Conservation (phyloP, 805 yeast species). For the Ogataea pini region DNA sequence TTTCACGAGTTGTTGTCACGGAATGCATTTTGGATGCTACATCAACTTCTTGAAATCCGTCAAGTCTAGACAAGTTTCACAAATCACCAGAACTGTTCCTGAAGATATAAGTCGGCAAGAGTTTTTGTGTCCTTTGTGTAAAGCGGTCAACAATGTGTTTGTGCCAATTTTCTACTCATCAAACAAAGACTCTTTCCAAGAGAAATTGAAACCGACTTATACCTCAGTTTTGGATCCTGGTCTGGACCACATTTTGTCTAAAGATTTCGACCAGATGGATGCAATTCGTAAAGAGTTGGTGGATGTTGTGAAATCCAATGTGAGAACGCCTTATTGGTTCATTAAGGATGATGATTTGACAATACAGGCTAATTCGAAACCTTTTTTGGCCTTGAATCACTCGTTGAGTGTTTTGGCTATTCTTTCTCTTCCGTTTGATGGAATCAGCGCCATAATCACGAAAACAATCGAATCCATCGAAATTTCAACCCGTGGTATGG, state of each 20-base stretch:
- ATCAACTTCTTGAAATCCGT: conserved; percentile 60
- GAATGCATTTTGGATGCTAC: conserved; percentile 84
- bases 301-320: conserved; percentile 21
- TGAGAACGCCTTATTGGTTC: conserved; percentile 33
- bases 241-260: conserved; percentile 10
- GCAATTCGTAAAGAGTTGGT: conserved; percentile 25
- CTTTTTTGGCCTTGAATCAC: conserved; percentile 29
- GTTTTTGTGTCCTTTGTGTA: conserved; percentile 88
- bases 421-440: conserved; percentile 34
- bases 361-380: conserved; percentile 20
- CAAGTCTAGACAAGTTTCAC: conserved; percentile 54
- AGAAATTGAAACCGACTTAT: conserved; percentile 16
- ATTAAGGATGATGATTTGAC: conserved; percentile 22
- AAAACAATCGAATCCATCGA: conserved; percentile 67
- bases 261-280: conserved; percentile 11
- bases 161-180: conserved; percentile 69
- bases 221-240: conserved; percentile 17
- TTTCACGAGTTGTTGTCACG: conserved; percentile 87
- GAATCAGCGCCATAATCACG: conserved; percentile 39
- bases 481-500: conserved; percentile 58
- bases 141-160: conserved; percentile 79
- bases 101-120: conserved; percentile 71
- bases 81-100: conserved; percentile 80
- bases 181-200: conserved; percentile 36
- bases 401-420: conserved; percentile 25